Percentiles rank a stretch among this genome's conserved stretches.
Conservation (phyloP, 1,284 basidiomycete genomes). For the Sanghuangporus baumii region DNA sequence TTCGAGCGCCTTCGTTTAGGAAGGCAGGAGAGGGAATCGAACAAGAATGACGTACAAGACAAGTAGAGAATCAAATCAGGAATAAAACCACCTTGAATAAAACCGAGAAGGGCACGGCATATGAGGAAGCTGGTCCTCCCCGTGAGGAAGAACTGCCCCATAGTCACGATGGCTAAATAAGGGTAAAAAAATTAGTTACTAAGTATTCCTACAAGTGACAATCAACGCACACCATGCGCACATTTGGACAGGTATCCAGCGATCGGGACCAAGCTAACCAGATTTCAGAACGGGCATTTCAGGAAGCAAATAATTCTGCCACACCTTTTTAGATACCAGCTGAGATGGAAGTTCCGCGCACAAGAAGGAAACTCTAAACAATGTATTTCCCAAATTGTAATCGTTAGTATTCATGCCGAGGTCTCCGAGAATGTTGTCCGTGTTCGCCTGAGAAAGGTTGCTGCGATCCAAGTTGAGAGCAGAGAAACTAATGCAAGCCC, state of each 20-base stretch:
- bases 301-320: neutral
- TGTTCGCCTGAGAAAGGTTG: slow-evolving; percentile 59
- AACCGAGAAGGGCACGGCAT: slow-evolving; percentile 29
- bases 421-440: slow-evolving; percentile 63
- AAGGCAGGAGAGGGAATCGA: neutral
- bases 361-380: slow-evolving; percentile 55
- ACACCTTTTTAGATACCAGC: slow-evolving; percentile 59
- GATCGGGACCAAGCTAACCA: slow-evolving; percentile 51
- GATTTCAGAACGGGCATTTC: neutral
- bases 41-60: slow-evolving; percentile 38
- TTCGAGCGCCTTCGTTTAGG: neutral
- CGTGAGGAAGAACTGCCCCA: slow-evolving; percentile 59
- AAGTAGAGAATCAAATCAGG: slow-evolving; percentile 63
- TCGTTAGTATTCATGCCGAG: slow-evolving; percentile 56
- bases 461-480: slow-evolving; percentile 47
- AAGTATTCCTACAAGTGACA: neutral
- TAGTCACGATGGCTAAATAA: slow-evolving; percentile 43
- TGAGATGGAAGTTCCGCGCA: slow-evolving; percentile 67
- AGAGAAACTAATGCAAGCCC: slow-evolving; percentile 64
- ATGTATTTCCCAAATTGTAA: slow-evolving; percentile 59
- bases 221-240: slow-evolving; percentile 21
- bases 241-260: slow-evolving; percentile 68
- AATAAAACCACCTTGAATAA: slow-evolving; percentile 60
- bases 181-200: slow-evolving; percentile 2
- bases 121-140: slow-evolving; percentile 51